Conservation (phyloP, 805 yeast species). For the Candida ipomoeae region DNA sequence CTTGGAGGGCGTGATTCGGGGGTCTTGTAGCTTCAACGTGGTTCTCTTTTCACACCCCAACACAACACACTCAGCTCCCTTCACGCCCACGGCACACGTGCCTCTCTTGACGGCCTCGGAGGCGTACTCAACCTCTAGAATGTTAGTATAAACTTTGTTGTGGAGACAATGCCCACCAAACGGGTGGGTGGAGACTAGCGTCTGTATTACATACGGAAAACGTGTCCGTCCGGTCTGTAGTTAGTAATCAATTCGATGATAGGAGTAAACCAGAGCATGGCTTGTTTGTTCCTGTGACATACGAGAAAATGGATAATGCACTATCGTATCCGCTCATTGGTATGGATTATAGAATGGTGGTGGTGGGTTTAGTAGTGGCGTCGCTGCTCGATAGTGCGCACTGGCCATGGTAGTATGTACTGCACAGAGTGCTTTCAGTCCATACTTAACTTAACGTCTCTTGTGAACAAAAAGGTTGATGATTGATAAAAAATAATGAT, state of each 20-base stretch:
- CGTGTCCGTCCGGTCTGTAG: conserved; percentile 95
- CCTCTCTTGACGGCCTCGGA: conserved; percentile 97
- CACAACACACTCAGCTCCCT: conserved; percentile 84
- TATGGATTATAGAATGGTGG: background rate
- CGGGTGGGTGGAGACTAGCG: background rate
- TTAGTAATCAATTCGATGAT: conserved; percentile 24
- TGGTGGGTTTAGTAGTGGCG: conserved; percentile 6
- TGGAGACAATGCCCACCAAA: background rate
- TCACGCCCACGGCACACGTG: conserved; percentile 96
- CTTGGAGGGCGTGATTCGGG: conserved; percentile 92
- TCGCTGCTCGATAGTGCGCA: conserved; percentile 8
- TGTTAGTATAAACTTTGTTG: conserved; percentile 26
- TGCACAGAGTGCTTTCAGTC: background rate
- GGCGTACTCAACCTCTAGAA: conserved; percentile 87
- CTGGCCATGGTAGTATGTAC: background rate
- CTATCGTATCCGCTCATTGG: conserved; percentile 98
- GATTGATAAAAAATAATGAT: no score
- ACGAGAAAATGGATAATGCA: conserved; percentile 95
- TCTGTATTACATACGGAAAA: conserved; percentile 62
- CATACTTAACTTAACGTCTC: no score
- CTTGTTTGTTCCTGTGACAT: conserved; percentile 32
- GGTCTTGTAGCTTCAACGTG: conserved; percentile 91
- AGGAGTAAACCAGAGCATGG: no score
- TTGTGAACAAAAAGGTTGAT: no score
- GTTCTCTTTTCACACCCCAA: conserved; percentile 96